Percentiles rank a stretch among this genome's conserved stretches.
These are phyloP conservation scores for Xylariaceae sp. DNA, from an alignment of 2,329 filamentous ascomycete genomes.

Conservation along the genomic window DNA sequence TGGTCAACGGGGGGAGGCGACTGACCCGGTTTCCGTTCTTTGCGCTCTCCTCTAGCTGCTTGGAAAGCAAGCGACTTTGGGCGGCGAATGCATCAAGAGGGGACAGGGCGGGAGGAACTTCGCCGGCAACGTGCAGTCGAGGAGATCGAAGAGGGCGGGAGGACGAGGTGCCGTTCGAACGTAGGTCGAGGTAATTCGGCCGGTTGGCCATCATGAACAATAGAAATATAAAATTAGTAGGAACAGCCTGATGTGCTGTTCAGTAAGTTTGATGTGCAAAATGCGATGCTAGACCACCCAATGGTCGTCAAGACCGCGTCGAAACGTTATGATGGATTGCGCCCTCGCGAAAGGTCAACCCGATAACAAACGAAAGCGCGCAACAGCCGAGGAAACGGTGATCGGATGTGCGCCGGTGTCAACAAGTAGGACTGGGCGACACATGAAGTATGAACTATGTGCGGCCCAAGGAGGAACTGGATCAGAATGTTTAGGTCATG, in stretches of 20 bases:
- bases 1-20: conserved; percentile 75
- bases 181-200: conserved; percentile 56
- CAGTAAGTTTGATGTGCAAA: background rate
- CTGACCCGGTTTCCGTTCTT: conserved; percentile 76
- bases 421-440: conserved; percentile 12
- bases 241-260: conserved; percentile 1
- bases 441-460: conserved; percentile 28
- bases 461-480: conserved; percentile 14
- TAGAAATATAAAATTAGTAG: background rate
- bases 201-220: conserved; percentile 48
- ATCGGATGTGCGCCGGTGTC: conserved; percentile 1
- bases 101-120: conserved; percentile 83
- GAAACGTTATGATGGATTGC: conserved; percentile 1
- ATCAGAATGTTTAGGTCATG: conserved; percentile 18
- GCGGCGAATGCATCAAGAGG: conserved; percentile 93
- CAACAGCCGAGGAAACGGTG: background rate
- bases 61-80: conserved; percentile 82
- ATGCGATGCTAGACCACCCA: conserved; percentile 2
- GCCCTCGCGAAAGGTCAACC: background rate
- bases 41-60: conserved; percentile 76
- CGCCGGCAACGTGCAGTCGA: conserved; percentile 70
- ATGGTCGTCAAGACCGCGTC: conserved; percentile 16
- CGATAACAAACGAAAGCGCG: conserved; percentile 4
- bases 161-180: conserved; percentile 44
- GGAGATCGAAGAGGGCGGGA: conserved; percentile 64